Percentiles rank a stretch among this genome's conserved stretches.
phyloP scores from a whole-genome alignment of 2,329 filamentous ascomycete species.

The Neopestalotiopsis sp. region DNA sequence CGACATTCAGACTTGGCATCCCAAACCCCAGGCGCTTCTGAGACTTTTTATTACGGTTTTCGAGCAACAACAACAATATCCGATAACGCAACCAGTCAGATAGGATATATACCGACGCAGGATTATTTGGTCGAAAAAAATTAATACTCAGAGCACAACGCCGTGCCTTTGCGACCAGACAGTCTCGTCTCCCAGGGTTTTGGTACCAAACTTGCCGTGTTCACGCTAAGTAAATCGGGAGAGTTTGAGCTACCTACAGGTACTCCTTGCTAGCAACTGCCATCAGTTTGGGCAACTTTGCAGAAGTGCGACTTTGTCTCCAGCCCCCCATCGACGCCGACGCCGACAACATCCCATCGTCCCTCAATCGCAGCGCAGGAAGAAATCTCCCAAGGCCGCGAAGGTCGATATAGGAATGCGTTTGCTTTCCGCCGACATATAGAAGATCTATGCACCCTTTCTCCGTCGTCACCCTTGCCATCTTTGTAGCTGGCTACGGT shows the following conservation, averaged over 20 bases:
- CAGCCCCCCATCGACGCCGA: not conserved
- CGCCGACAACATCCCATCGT: not conserved
- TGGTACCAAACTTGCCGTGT: not conserved
- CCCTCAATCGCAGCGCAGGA: not conserved
- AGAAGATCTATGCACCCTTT: slow-evolving; percentile 90
- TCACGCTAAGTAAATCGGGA: not conserved
- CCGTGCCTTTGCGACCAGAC: not conserved
- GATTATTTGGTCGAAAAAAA: not conserved
- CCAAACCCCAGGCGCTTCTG: not conserved
- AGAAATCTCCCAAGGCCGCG: not conserved
- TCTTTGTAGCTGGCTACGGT: slow-evolving; percentile 99
- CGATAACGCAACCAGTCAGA: not conserved
- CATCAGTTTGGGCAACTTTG: not conserved
- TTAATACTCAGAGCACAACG: not conserved
- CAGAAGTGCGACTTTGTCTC: not conserved
- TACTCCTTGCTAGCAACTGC: not conserved
- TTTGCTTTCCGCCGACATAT: slow-evolving; percentile 25
- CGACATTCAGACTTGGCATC: not conserved
- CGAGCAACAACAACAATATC: not conserved
- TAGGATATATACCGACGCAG: not conserved
- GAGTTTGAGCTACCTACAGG: not conserved
- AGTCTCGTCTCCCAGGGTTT: not conserved
- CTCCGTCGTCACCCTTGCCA: slow-evolving; percentile 91
- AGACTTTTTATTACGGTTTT: not conserved
- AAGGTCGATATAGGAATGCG: slow-evolving; percentile 10